Evolutionary conservation across 495 filamentous ascomycete species (phyloP).

Genomic region (Pyronema domesticum): DNA sequence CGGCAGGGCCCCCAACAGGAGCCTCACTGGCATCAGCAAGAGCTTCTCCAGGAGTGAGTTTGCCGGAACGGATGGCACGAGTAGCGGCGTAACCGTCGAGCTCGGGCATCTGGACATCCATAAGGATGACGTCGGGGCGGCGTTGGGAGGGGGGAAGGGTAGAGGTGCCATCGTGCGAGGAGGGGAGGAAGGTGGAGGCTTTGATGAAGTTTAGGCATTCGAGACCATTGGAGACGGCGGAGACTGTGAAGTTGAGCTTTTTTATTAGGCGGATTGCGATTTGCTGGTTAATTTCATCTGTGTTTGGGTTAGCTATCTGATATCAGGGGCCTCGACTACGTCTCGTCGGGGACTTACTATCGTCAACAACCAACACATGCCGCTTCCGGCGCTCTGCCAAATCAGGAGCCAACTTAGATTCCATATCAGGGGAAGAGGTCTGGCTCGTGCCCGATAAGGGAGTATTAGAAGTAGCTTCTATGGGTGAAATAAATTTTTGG

Average conservation of each 20-base stretch:
- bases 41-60: constrained; percentile 1
- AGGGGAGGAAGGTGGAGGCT: constrained; percentile 9
- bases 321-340: neutral
- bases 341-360: constrained; percentile 33
- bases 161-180: neutral
- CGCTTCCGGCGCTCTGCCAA: constrained; percentile 35
- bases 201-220: constrained; percentile 55
- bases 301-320: neutral
- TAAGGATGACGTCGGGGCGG: constrained; percentile 50
- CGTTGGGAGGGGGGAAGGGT: constrained; percentile 36
- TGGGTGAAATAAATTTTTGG: neutral
- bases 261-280: constrained; percentile 57
- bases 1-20: neutral
- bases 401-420: constrained; percentile 3
- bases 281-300: constrained; percentile 48
- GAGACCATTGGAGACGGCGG: constrained; percentile 42
- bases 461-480: too few species aligned
- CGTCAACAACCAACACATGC: constrained; percentile 58
- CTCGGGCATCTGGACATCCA: constrained; percentile 77
- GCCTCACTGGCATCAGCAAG: neutral
- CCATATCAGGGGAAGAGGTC: too few species aligned
- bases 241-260: constrained; percentile 48
- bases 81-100: constrained; percentile 66
- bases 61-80: constrained; percentile 39
- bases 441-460: too few species aligned